These are phyloP conservation scores for Choricystis sp. DNA, from an alignment of 139 green algal genomes.

Conservation along the genomic window DNA sequence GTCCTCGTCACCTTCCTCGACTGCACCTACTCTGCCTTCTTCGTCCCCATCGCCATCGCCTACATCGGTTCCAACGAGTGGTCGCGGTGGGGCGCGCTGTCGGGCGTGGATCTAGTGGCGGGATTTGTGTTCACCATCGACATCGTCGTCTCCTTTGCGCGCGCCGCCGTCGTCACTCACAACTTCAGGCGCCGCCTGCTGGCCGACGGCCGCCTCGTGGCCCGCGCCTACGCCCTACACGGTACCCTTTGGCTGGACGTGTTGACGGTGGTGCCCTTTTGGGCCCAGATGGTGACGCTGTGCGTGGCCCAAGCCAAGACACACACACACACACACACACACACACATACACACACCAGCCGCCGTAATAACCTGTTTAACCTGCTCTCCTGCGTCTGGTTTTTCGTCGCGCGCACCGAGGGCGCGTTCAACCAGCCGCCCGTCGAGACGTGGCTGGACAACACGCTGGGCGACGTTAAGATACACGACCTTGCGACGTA, in stretches of 20 bases:
- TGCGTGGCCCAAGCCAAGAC: neutral
- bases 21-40: slow-evolving; percentile 8
- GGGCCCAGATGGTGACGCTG: neutral
- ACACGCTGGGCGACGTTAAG: too few species aligned
- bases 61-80: neutral
- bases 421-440: neutral
- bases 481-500: too few species aligned
- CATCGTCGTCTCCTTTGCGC: neutral
- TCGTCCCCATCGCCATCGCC: slow-evolving; percentile 11
- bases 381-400: neutral
- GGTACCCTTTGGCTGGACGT: neutral
- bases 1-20: slow-evolving; percentile 5
- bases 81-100: neutral
- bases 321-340: neutral
- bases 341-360: neutral
- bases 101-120: neutral
- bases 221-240: neutral
- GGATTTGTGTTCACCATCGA: neutral
- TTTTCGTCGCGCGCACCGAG: neutral
- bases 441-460: neutral
- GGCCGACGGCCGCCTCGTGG: neutral
- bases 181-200: neutral
- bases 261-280: neutral
- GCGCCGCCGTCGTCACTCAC: neutral
- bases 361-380: neutral